Percentiles rank a stretch among this genome's conserved stretches.
Conservation (phyloP, 2,329 filamentous ascomycete species). For the Talaromyces sp. region DNA sequence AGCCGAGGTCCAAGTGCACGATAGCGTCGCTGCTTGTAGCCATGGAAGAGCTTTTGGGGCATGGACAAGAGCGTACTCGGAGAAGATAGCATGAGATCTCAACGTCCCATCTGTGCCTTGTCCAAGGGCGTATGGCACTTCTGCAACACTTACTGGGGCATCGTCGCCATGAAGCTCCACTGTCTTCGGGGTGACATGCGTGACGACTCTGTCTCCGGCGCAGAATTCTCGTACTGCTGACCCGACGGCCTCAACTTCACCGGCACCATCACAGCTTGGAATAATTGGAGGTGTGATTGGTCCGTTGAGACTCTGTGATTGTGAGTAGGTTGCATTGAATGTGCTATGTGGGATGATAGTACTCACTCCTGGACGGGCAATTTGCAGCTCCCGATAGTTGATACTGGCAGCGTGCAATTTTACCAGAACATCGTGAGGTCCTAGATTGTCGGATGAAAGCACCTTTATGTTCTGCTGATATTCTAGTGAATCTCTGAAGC, state of each 20-base stretch:
- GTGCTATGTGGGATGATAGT: background rate
- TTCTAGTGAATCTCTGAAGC: no score
- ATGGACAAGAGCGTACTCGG: constrained; percentile 52
- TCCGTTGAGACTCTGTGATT: background rate
- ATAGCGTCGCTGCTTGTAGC: constrained; percentile 51
- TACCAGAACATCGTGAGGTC: constrained; percentile 69
- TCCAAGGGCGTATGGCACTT: constrained; percentile 36
- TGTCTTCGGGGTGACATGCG: constrained; percentile 53
- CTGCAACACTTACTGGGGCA: no score
- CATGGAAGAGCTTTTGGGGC: constrained; percentile 52
- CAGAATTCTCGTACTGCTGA: constrained; percentile 55
- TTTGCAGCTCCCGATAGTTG: constrained; percentile 46
- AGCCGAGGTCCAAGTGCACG: constrained; percentile 51
- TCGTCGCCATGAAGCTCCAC: constrained; percentile 41
- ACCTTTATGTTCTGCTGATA: no score
- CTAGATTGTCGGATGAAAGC: constrained; percentile 55
- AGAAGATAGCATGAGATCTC: constrained; percentile 51
- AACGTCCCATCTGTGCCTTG: constrained; percentile 52
- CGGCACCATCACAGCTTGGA: constrained; percentile 45
- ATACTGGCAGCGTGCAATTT: constrained; percentile 51
- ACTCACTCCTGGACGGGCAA: constrained; percentile 46
- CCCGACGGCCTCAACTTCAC: constrained; percentile 50
- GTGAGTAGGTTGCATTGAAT: background rate
- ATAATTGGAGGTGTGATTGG: constrained; percentile 32
- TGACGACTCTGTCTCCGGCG: constrained; percentile 55